A percentile compares a stretch with the other conserved stretches of the same genome.
Evolutionary conservation across 441 rosid genomes (phyloP).

Genomic region (Adansonia gregorii): DNA sequence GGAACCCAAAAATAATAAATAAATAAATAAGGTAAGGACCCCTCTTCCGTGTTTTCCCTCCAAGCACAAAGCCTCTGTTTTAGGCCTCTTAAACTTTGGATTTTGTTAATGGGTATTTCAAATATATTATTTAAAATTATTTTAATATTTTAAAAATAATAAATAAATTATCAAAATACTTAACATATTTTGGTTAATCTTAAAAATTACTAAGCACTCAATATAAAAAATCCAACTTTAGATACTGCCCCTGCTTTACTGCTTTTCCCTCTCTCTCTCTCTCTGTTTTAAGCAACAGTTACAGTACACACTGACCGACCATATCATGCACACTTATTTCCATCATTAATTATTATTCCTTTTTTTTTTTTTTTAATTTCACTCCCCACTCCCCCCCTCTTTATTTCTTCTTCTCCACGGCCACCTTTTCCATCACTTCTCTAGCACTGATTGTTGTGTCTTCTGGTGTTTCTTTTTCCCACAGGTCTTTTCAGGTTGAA

Average conservation of each 20-base stretch:
- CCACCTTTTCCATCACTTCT: conserved; percentile 2
- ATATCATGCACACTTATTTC: neutral
- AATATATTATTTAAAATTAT: no score
- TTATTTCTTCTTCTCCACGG: conserved; percentile 6
- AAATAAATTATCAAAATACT: no score
- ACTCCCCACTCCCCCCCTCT: neutral
- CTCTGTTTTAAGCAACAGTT: neutral
- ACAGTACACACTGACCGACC: neutral
- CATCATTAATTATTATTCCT: conserved; percentile 2
- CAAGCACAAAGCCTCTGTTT: neutral
- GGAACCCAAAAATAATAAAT: neutral
- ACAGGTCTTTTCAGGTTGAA: neutral
- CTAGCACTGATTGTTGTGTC: neutral
- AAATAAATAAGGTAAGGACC: neutral
- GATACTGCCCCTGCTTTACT: conserved; percentile 36
- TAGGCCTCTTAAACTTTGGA: conserved; percentile 2
- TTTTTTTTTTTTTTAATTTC: neutral
- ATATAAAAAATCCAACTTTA: conserved; percentile 18
- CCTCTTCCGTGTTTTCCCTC: neutral
- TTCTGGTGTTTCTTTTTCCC: neutral
- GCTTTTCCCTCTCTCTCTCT: neutral
- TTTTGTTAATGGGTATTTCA: no score
- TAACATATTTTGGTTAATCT: no score
- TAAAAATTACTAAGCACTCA: no score
- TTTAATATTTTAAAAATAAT: no score